Base-by-base conservation (phyloP, 768 basidiomycete species). In the Suillus sp. region DNA sequence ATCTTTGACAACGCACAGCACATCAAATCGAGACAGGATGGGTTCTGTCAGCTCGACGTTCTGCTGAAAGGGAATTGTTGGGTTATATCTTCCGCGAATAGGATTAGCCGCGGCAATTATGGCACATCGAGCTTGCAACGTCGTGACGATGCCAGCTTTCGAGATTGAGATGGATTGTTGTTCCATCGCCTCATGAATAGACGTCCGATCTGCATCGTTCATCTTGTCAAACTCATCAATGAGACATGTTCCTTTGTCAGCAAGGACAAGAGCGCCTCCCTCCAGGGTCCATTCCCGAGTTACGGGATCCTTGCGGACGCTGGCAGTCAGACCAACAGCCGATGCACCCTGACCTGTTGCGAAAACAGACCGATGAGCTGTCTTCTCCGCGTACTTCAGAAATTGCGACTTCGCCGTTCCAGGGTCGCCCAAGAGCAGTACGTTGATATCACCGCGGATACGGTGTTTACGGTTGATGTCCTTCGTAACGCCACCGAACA, bases 161-260 rank as follows among this genome's bases (percentile, higher is more conserved):
- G 96, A 95, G 70, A 99, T 99, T 4, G 97, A 99, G 68, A 99
- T 99, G 14, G 94, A 92, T 75, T 99, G 97, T 78, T 99, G 97
- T 74, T 99, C 97, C 97, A 99, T 99, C 1, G 97, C 97, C 75
- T 99, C 97, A 81, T 99, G 97, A 70, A 99, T 99, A 4, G 95
- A 97, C 18, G 96, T 99, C 69, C 96, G 84, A 75, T 99, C 96
- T 18, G 93, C 85, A 70, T 99, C 97, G 77, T 99, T 99, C 97
- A 99, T 99, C 82, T 99, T 99, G 81, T 99, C 97, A 75, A 99
- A 99, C 75, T 99, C 97, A 78, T 99, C 97, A 68, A 99, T 99
- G 42, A 99, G 81, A 72, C 97, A 99, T 32, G 91, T 93, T 14
- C 97, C 97, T 78, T 96, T 97, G 78, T 99, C 97, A 2, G 97